Percentiles rank a stretch among this genome's conserved stretches.
phyloP scores from a whole-genome alignment of 768 basidiomycete genomes.

The Mycena rosella region DNA sequence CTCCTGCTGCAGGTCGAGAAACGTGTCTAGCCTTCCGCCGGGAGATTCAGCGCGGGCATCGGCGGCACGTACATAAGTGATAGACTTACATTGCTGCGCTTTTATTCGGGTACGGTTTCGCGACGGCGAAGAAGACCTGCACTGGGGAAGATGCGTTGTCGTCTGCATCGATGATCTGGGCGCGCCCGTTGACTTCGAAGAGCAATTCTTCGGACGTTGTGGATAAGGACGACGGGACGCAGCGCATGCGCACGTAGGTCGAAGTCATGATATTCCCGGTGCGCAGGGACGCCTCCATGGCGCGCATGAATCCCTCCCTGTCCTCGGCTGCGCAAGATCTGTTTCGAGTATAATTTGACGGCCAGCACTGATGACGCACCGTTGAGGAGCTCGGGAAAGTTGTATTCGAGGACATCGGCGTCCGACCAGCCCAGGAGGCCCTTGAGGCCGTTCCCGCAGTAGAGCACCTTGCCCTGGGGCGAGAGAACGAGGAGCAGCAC shows the following conservation, averaged over 20 bases:
- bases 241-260: constrained; percentile 71
- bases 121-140: constrained; percentile 79
- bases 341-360: constrained; percentile 15
- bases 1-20: constrained; percentile 88
- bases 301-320: constrained; percentile 63
- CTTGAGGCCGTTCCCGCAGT: constrained; percentile 74
- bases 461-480: constrained; percentile 70
- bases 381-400: constrained; percentile 75
- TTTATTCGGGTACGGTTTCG: constrained; percentile 82
- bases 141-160: constrained; percentile 39
- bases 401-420: constrained; percentile 76
- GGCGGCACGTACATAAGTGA: constrained; percentile 70
- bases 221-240: constrained; percentile 44
- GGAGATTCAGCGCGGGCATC: constrained; percentile 38
- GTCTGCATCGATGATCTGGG: constrained; percentile 60
- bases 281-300: constrained; percentile 68
- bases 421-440: constrained; percentile 86
- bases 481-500: constrained; percentile 79
- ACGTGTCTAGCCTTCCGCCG: constrained; percentile 70
- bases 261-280: constrained; percentile 62
- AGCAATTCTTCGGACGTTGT: constrained; percentile 58
- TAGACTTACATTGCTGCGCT: constrained; percentile 49
- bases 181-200: constrained; percentile 79
- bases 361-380: constrained; percentile 58
- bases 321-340: constrained; percentile 64